A percentile compares a stretch with the other conserved stretches of the same genome.
Evolutionary conservation across 352 stramenopile species (phyloP).

Genomic region (Phytophthora pluvialis): DNA sequence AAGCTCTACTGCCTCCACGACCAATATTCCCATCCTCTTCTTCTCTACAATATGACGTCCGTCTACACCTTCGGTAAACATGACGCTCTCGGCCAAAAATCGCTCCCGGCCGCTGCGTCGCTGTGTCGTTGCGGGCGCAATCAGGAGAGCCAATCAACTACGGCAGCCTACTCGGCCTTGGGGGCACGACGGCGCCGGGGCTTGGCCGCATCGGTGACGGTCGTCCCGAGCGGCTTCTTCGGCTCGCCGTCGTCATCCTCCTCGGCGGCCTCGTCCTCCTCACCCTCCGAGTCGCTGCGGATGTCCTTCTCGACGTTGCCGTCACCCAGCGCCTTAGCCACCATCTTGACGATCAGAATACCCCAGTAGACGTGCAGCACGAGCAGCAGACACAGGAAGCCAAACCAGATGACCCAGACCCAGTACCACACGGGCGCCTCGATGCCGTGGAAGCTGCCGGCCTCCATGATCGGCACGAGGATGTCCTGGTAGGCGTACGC

Average conservation of each 20-base stretch:
- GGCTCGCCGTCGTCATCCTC: conserved; percentile 7
- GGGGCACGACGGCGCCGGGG: conserved; percentile 65
- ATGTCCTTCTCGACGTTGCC: conserved; percentile 86
- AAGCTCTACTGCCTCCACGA: conserved; percentile 37
- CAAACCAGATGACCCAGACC: conserved; percentile 58
- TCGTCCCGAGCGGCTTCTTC: conserved; percentile 25
- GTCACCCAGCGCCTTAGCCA: conserved; percentile 59
- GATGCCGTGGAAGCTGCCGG: conserved; percentile 47
- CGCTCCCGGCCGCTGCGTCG: conserved; percentile 4
- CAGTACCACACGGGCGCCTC: conserved; percentile 60
- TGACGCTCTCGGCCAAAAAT: conserved; percentile 20
- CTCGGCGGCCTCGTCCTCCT: conserved; percentile 39
- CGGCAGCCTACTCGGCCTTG: conserved; percentile 60
- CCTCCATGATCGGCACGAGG: conserved; percentile 51
- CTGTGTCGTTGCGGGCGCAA: conserved; percentile 24
- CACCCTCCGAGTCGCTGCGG: conserved; percentile 77
- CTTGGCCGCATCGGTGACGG: conserved; percentile 36
- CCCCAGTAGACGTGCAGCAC: conserved; percentile 83
- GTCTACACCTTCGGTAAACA: conserved; percentile 7
- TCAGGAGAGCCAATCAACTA: conserved; percentile 20
- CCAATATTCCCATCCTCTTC: conserved; percentile 15
- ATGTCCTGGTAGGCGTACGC: conserved; percentile 56
- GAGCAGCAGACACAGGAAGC: conserved; percentile 65
- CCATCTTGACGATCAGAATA: conserved; percentile 80
- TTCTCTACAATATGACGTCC: conserved; percentile 35